Evolutionary conservation across 768 basidiomycete genomes (phyloP).

Genomic region (Naganishia antarctica): DNA sequence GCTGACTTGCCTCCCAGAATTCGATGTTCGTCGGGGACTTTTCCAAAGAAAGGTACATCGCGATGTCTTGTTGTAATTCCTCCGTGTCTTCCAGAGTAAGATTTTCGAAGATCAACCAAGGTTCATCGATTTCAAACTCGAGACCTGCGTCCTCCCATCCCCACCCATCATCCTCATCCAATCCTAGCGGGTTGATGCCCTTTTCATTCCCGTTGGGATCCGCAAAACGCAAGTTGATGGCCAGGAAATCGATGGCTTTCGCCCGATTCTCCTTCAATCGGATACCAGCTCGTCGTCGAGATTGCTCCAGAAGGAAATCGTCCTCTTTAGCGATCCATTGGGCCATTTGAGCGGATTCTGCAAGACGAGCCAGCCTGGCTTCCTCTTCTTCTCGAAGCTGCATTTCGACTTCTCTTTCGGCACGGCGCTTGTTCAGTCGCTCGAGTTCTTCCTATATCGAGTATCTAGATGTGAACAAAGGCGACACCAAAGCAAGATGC

Average conservation of each 20-base stretch:
- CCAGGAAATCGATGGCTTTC: constrained; percentile 96
- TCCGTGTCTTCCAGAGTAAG: constrained; percentile 80
- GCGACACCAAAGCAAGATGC: background rate
- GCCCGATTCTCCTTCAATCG: constrained; percentile 92
- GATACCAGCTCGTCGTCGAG: constrained; percentile 81
- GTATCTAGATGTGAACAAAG: background rate
- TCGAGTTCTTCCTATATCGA: constrained; percentile 71
- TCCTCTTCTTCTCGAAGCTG: constrained; percentile 88
- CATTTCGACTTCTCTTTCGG: constrained; percentile 86
- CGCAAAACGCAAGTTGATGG: constrained; percentile 90
- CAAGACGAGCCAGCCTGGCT: constrained; percentile 73
- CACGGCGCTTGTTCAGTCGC: constrained; percentile 77
- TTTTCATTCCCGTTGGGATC: constrained; percentile 56
- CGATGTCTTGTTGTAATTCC: constrained; percentile 90
- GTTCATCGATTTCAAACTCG: constrained; percentile 97
- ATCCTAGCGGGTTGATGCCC: constrained; percentile 34
- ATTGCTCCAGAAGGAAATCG: constrained; percentile 93
- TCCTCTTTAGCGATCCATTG: constrained; percentile 97
- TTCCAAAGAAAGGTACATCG: constrained; percentile 82
- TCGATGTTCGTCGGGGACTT: constrained; percentile 78
- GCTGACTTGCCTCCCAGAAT: constrained; percentile 79
- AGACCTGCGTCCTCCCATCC: constrained; percentile 78
- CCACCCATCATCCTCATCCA: constrained; percentile 60
- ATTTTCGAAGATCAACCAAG: constrained; percentile 96
- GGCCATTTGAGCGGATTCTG: constrained; percentile 95